A percentile compares a stretch with the other conserved stretches of the same genome.
Evolutionary conservation across 2,329 filamentous ascomycete species (phyloP).

Genomic region (Huntiella moniliformis): DNA sequence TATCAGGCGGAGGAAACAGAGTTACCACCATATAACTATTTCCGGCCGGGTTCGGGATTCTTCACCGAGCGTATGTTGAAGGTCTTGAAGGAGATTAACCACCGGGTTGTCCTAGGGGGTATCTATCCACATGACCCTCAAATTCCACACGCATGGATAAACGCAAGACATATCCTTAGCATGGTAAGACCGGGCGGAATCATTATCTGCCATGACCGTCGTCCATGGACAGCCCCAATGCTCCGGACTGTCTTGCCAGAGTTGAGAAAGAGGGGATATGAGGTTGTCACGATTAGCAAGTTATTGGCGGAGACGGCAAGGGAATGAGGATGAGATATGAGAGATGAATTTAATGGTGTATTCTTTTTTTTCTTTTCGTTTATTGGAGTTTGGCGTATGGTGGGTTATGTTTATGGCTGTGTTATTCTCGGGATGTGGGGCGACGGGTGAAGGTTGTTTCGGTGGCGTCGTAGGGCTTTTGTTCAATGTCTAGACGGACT

Average conservation of each 20-base stretch:
- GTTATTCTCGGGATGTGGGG: neutral
- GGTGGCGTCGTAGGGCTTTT: slow-evolving; percentile 43
- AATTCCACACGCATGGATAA: slow-evolving; percentile 48
- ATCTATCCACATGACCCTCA: slow-evolving; percentile 90
- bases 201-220: slow-evolving; percentile 70
- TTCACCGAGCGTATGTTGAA: slow-evolving; percentile 54
- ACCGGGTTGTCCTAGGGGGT: slow-evolving; percentile 58
- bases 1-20: slow-evolving; percentile 29
- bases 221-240: slow-evolving; percentile 72
- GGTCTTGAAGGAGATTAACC: slow-evolving; percentile 41
- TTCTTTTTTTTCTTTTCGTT: slow-evolving; percentile 3
- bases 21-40: slow-evolving; percentile 42
- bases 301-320: slow-evolving; percentile 27
- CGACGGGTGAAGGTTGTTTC: slow-evolving; percentile 48
- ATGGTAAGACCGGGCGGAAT: slow-evolving; percentile 61
- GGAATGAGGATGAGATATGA: neutral
- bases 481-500: slow-evolving; percentile 50
- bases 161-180: slow-evolving; percentile 62
- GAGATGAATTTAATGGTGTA: neutral
- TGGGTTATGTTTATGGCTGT: neutral
- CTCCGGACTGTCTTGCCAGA: slow-evolving; percentile 52
- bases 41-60: slow-evolving; percentile 69
- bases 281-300: slow-evolving; percentile 50
- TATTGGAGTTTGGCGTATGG: slow-evolving; percentile 1
- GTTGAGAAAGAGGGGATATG: slow-evolving; percentile 49